Percentiles rank a stretch among this genome's conserved stretches.
Conservation (phyloP, 495 filamentous ascomycete species). For the Hypomontagnella monticulosa region DNA sequence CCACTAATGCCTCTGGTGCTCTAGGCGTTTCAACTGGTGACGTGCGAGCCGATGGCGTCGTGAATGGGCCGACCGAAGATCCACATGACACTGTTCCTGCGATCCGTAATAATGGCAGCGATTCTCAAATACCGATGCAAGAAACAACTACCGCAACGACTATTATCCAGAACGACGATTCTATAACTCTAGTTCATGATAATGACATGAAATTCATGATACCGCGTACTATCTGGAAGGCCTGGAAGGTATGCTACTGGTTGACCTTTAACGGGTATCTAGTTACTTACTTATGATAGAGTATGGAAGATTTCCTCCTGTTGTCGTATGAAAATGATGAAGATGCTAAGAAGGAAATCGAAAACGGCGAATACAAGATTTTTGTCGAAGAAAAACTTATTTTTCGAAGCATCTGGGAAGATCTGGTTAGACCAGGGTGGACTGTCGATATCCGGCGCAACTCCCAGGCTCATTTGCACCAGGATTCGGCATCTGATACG, state of each 20-base stretch:
- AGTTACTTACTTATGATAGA: slow-evolving; percentile 5
- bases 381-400: neutral
- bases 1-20: too few species aligned
- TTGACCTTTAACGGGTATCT: neutral
- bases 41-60: too few species aligned
- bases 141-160: too few species aligned
- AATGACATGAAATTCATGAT: too few species aligned
- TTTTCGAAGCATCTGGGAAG: slow-evolving; percentile 1
- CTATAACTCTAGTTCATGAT: too few species aligned
- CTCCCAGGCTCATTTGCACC: neutral
- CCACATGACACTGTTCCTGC: too few species aligned
- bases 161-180: too few species aligned
- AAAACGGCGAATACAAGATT: slow-evolving; percentile 1
- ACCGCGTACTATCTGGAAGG: slow-evolving; percentile 7
- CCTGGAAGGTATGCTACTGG: slow-evolving; percentile 8
- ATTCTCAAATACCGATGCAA: too few species aligned
- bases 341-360: slow-evolving; percentile 9
- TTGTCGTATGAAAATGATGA: slow-evolving; percentile 14
- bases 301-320: slow-evolving; percentile 3
- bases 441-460: slow-evolving; percentile 1
- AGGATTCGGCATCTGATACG: neutral
- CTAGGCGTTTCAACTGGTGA: too few species aligned
- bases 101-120: too few species aligned
- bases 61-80: too few species aligned
- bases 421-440: slow-evolving; percentile 4